Evolutionary conservation across 1,139 yeast species (phyloP).

Genomic region (Debaryomycetaceae sp.): DNA sequence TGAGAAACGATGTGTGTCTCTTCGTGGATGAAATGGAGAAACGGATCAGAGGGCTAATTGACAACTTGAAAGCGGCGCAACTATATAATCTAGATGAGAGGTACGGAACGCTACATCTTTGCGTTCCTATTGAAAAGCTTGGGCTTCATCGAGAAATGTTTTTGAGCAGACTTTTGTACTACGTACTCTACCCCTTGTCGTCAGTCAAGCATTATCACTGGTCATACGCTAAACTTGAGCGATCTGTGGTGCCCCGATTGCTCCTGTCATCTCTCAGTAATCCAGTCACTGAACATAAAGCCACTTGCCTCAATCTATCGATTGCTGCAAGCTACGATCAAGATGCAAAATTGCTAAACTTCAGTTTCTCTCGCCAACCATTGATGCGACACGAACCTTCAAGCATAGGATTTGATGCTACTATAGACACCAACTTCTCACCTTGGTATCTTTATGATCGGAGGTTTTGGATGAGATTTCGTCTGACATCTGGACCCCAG

Average conservation of each 20-base stretch:
- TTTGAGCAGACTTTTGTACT: constrained; percentile 31
- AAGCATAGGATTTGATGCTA: constrained; percentile 3
- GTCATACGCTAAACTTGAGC: constrained; percentile 42
- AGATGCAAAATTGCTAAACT: constrained; percentile 5
- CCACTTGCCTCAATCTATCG: constrained; percentile 1
- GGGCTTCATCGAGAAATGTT: constrained; percentile 17
- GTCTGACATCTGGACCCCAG: constrained; percentile 1
- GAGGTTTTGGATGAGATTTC: constrained; percentile 32
- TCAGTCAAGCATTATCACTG: constrained; percentile 44
- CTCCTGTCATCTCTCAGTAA: constrained; percentile 1
- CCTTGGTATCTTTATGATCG: constrained; percentile 36
- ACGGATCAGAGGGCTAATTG: neutral
- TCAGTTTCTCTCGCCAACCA: constrained; percentile 22
- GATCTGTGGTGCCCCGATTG: constrained; percentile 27
- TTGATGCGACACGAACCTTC: constrained; percentile 16
- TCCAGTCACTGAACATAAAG: constrained; percentile 1
- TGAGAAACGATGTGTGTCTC: constrained; percentile 9
- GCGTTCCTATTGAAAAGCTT: constrained; percentile 6
- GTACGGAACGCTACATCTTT: constrained; percentile 3
- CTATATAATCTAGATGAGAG: constrained; percentile 1
- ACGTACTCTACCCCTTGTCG: constrained; percentile 31
- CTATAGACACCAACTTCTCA: constrained; percentile 13
- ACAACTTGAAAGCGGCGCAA: neutral
- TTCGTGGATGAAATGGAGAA: constrained; percentile 14
- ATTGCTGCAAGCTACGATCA: neutral